Base-by-base conservation (phyloP, 495 filamentous ascomycete genomes). In the Cenococcum geophilum region DNA sequence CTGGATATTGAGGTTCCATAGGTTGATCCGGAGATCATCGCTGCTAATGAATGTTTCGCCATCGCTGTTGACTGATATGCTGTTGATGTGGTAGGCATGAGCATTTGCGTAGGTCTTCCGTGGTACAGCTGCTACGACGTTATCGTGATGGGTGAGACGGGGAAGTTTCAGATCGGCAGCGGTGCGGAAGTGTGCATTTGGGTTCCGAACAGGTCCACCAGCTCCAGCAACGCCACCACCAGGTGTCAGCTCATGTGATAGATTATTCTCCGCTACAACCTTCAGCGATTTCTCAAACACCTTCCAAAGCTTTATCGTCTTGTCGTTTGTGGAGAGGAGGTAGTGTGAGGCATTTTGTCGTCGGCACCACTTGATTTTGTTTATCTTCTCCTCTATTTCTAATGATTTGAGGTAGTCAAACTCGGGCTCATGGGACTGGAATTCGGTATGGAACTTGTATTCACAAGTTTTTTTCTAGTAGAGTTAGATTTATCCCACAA, bases 381-480 rank as follows among this genome's bases (percentile, higher is more conserved):
- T 98, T 82, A 98, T 98, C 79, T 98, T 98, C 77, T 98, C 93
- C 82, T 98, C 93, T 67, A 98, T 98, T 78, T 98, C 93, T 60
- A 98, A 81, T 21, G 93, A 98, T 78, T 98, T 98, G 59, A 98
- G 83, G 74, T 98, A 98, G 72, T 98, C 93, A 75, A 98, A 98
- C 74, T 98, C 93, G 21, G 93, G 93, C 73, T 98, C 93, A 76
- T 98, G 93, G 57, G 93, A 98, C 80, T 98, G 93, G 64, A 98
- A 98, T 72, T 98, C 93, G 70, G 93, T 98, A 74, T 98, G 93
- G 76, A 98, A 98, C 75, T 98, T 98, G 82, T 98, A 98, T 76
- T 98, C 93, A 82, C 93, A 98, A 14, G 93, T 97, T 87, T 97
- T 98, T 85, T 97, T 97, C 92, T 97, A 71, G 18, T 11, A 52